phyloP scores from a whole-genome alignment of 2,329 filamentous ascomycete species.

The Xylaria sp. region DNA sequence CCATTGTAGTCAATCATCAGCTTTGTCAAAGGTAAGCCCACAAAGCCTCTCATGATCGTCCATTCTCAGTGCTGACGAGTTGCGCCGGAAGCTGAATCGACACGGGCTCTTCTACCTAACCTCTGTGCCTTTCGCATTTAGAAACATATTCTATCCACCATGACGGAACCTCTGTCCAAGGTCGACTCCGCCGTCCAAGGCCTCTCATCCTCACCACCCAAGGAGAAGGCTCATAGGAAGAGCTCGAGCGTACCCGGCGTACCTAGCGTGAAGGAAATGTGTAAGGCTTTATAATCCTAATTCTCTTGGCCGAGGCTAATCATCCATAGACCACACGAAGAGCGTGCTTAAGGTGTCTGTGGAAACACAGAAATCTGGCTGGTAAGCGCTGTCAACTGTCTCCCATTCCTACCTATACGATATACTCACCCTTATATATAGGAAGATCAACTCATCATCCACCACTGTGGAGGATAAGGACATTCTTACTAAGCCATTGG shows the following conservation, averaged over 20 bases:
- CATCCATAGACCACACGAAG: constrained; percentile 73
- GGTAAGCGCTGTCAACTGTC: constrained; percentile 65
- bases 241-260: constrained; percentile 80
- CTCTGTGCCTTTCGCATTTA: constrained; percentile 20
- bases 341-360: constrained; percentile 77
- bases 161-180: constrained; percentile 75
- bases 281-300: constrained; percentile 62
- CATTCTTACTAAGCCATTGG: constrained; percentile 82
- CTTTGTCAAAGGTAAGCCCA: constrained; percentile 37
- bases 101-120: not conserved
- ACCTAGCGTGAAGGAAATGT: constrained; percentile 85
- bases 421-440: constrained; percentile 51
- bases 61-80: constrained; percentile 8
- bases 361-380: constrained; percentile 88
- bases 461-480: constrained; percentile 82
- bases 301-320: constrained; percentile 9
- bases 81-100: constrained; percentile 21
- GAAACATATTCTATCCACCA: constrained; percentile 38
- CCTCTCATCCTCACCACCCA: constrained; percentile 72
- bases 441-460: constrained; percentile 94
- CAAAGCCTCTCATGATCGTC: not conserved
- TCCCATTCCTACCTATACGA: constrained; percentile 15
- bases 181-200: constrained; percentile 92
- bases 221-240: constrained; percentile 74
- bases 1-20: constrained; percentile 26